Percentiles rank a stretch among this genome's conserved stretches.
These are phyloP conservation scores for Chimonanthus praecox DNA, from an alignment of 164 flowering plant genomes.

Conservation along the genomic window DNA sequence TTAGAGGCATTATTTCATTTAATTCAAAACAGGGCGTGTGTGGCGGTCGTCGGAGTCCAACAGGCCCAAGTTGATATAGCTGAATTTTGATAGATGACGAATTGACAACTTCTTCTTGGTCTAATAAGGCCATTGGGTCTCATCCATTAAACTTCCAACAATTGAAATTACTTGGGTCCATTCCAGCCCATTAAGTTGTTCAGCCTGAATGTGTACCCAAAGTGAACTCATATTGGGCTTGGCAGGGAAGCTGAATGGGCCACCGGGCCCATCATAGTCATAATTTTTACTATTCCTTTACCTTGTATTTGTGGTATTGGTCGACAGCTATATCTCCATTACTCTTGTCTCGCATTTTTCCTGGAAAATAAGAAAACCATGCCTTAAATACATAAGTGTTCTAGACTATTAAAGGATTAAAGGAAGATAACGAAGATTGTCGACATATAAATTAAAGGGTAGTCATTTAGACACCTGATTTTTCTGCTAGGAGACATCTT, in stretches of 20 bases:
- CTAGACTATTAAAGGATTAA: too few species aligned
- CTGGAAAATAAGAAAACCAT: neutral
- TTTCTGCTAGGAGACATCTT: too few species aligned
- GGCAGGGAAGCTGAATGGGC: too few species aligned
- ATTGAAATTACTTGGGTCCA: neutral
- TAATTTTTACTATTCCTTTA: neutral
- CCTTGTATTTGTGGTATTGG: slow-evolving; percentile 19
- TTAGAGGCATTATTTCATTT: neutral
- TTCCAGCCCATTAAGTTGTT: neutral
- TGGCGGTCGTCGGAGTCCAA: neutral
- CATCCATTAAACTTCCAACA: too few species aligned
- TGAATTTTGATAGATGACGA: too few species aligned
- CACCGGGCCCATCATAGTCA: too few species aligned
- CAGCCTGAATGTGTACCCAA: neutral
- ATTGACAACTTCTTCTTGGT: neutral
- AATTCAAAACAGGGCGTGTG: too few species aligned
- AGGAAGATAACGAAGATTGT: too few species aligned
- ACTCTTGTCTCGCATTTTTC: slow-evolving; percentile 6
- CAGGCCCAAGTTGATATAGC: neutral
- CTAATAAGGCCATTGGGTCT: neutral
- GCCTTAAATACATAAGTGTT: too few species aligned
- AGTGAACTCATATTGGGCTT: too few species aligned
- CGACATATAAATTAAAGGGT: too few species aligned
- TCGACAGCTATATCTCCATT: slow-evolving; percentile 8
- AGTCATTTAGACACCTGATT: too few species aligned